phyloP scores from a whole-genome alignment of 2,329 filamentous ascomycete genomes.

The Paecilomyces fulvus region DNA sequence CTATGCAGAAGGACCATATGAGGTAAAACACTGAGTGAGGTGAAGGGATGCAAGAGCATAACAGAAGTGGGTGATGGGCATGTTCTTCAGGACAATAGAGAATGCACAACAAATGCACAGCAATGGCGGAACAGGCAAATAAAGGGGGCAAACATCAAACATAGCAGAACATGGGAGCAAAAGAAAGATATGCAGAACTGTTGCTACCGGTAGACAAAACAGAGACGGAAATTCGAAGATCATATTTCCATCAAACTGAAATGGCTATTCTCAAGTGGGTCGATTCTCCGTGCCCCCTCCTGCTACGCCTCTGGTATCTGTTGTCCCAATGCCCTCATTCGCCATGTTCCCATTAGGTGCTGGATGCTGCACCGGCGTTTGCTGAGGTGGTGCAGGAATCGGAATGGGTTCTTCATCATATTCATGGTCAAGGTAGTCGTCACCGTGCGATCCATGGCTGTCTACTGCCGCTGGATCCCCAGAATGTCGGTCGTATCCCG shows the following conservation, averaged over 20 bases:
- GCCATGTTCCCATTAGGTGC: constrained; percentile 52
- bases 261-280: constrained; percentile 19
- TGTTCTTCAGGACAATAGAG: not conserved
- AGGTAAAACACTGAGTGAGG: not conserved
- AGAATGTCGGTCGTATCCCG: constrained; percentile 32
- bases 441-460: constrained; percentile 38
- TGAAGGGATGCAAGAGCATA: not conserved
- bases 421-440: constrained; percentile 42
- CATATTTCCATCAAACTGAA: not conserved
- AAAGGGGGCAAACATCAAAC: not conserved
- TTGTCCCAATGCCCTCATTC: constrained; percentile 10
- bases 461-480: constrained; percentile 31
- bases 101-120: not conserved
- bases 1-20: constrained; percentile 2
- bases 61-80: not conserved
- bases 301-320: constrained; percentile 14
- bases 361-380: constrained; percentile 61
- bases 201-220: not conserved
- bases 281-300: constrained; percentile 20
- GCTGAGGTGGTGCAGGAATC: constrained; percentile 31
- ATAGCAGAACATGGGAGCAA: not conserved
- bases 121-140: not conserved
- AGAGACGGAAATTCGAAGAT: not conserved
- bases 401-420: constrained; percentile 42
- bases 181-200: not conserved